These are phyloP conservation scores for Ceraceosorus guamensis DNA, from an alignment of 1,284 basidiomycete genomes.

Conservation along the genomic window DNA sequence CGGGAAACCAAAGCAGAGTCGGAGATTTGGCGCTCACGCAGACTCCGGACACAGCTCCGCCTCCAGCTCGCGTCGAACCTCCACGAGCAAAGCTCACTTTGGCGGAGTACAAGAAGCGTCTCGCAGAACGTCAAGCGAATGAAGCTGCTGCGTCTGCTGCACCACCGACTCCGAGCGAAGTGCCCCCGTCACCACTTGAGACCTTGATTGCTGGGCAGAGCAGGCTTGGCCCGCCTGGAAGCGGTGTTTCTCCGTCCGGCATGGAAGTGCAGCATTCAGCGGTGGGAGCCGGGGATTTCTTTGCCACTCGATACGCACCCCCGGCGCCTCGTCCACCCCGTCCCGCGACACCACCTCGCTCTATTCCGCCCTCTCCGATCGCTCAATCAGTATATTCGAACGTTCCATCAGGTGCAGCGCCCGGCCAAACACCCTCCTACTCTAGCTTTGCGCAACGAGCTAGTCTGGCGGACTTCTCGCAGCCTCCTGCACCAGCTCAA, in stretches of 20 bases:
- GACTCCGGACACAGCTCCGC: neutral
- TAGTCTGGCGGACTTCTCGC: too few relatives aligned
- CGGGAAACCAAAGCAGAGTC: neutral
- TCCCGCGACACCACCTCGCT: neutral
- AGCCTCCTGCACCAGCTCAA: too few relatives aligned
- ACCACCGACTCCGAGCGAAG: neutral
- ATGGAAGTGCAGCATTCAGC: too few relatives aligned
- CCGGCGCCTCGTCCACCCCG: neutral
- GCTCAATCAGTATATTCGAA: neutral
- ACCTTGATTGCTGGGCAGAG: neutral
- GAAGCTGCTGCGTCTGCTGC: conserved; percentile 12
- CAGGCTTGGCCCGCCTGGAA: too few relatives aligned
- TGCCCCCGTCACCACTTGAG: neutral
- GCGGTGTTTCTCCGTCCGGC: too few relatives aligned
- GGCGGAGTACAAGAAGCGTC: conserved; percentile 45
- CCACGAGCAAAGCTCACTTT: conserved; percentile 40
- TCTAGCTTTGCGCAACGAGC: too few relatives aligned
- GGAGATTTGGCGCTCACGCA: neutral
- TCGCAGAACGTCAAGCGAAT: conserved; percentile 35
- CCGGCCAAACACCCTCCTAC: too few relatives aligned
- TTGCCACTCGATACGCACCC: neutral
- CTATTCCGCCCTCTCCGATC: neutral
- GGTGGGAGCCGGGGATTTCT: too few relatives aligned
- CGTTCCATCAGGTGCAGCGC: neutral
- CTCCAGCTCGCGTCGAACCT: conserved; percentile 15